Evolutionary conservation across 2,329 filamentous ascomycete species (phyloP), one percentile per base, ranked within the genome.

Genomic region (Epichloe baconii): DNA sequence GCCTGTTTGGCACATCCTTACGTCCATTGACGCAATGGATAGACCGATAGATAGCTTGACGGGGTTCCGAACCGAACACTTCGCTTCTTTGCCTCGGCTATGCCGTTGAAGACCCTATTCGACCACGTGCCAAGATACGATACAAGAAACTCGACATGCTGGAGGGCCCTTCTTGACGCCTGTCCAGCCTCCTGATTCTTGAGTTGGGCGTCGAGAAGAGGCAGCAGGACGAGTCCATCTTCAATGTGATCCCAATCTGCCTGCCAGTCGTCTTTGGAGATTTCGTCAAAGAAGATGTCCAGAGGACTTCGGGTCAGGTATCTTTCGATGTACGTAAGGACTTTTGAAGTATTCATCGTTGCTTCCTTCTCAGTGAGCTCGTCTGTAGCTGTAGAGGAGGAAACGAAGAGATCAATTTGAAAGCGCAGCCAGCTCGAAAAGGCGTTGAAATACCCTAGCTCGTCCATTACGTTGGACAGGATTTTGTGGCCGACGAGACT

Each of bases 351-450:
- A 56, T 95, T 86, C 54, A 94, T 79, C 0, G 80, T 79, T 1
- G 85, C 81, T 58, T 93, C 86, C 57, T 85, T 86, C 54, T 91
- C 88, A 23, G 82, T 77, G 44, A 86, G 73, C 56, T 96, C 91
- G 21, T 88, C 82, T 7, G 74, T 75, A 15, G 75, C 73, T 0
- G 81, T 58, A 71, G 58, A 85, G 69, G 62, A 71, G 4, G 84
- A 80, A 5, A 80, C 79, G 44, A 91, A 78, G 14, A 84, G 78
- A 56, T 94, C 87, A 53, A 95, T 91, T 60, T 90, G 83, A 59
- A 88, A 79, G 36, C 83, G 81, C 48, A 97, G 71, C 91, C 91
- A 97, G 49, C 76, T 74, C 0, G 87, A 90, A 62, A 96, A 97
- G 5, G 80, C 76, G 2, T 71, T 65, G 60, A 95, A 97, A 47